These are phyloP conservation scores for Kodamaea fukazawae DNA, from an alignment of 805 yeast genomes.

Conservation along the genomic window DNA sequence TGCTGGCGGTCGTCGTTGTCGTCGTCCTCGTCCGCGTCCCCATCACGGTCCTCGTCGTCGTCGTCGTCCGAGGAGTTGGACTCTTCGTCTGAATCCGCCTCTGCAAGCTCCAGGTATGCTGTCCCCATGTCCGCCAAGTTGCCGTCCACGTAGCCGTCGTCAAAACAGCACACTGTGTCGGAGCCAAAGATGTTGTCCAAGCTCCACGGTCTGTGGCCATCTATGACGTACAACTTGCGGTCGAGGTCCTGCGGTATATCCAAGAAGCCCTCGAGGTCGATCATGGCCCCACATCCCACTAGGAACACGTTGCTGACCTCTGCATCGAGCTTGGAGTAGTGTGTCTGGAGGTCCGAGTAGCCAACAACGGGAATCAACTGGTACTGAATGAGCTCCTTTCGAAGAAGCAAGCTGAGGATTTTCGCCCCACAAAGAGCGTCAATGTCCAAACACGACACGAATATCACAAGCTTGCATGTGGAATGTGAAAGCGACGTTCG, in stretches of 20 bases:
- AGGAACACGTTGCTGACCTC: constrained; percentile 75
- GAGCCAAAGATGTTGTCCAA: constrained; percentile 88
- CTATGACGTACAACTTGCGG: constrained; percentile 76
- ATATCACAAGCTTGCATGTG: constrained; percentile 83
- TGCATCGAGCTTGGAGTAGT: constrained; percentile 62
- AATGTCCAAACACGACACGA: constrained; percentile 85
- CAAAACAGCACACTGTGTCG: constrained; percentile 72
- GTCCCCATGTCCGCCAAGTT: constrained; percentile 53
- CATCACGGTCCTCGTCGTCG: constrained; percentile 32
- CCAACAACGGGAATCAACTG: constrained; percentile 94
- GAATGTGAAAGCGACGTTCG: constrained; percentile 81
- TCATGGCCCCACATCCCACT: constrained; percentile 91
- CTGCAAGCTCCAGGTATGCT: constrained; percentile 58
- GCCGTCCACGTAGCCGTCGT: constrained; percentile 74
- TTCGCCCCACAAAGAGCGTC: constrained; percentile 91
- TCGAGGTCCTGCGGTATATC: constrained; percentile 56
- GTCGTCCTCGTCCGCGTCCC: constrained; percentile 27
- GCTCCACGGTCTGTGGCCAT: constrained; percentile 96
- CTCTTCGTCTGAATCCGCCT: constrained; percentile 22
- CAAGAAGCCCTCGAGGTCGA: constrained; percentile 75
- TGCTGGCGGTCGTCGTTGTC: constrained; percentile 25
- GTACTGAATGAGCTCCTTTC: constrained; percentile 79
- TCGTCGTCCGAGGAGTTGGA: constrained; percentile 35
- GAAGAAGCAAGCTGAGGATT: constrained; percentile 65
- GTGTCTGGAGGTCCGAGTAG: constrained; percentile 68